Evolutionary conservation across 495 filamentous ascomycete species (phyloP), one percentile per base, ranked within the genome.

Genomic region (Hypoxylon fuscum): DNA sequence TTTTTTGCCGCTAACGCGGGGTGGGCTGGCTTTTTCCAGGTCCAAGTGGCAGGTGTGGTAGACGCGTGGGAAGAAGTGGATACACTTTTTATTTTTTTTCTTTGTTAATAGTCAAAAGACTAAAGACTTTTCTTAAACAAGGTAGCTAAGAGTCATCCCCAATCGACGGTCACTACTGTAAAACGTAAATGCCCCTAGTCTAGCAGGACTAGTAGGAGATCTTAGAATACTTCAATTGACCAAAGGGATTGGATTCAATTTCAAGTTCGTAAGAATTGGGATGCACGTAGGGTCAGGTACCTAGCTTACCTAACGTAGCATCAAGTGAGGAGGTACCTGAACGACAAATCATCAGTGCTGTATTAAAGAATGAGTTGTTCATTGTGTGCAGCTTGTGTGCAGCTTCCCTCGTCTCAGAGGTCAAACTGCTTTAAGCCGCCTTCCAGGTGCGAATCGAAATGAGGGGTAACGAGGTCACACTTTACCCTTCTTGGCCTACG

Each of bases 221-320:
- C 23, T 27, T 31, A 25, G 23, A 18, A 5, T 46, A 17, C 23
- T 17, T 38, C 63, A 66, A 66, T 66, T 66, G 63, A 66, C 57
- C 57, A 66, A 61, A 55, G 63, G 53, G 63, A 66, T 58, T 54
- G 53, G 57, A 58, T 61, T 66, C 48, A 64, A 51, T 55, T 55
- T 59, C 42, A 29, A 49, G 34, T 37, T 21, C 38, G 63, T 62
- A 58, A 49, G 43, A 59, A 58, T 52, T 34, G 53, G 52, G 54
- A 66, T 66, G 63, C 63, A 66, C 57, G 63, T 61, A 61, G 63
- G 57, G 63, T 58, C 62, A 66, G 51, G 62, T 66, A 66, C 62
- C 50, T 60, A 66, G 50, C 55, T 66, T 54, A 62, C 52, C 46
- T 62, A 61, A n/a, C n/a, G n/a, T n/a, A n/a, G n/a, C n/a, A n/a